These are phyloP conservation scores for Leptographium procerum DNA, from an alignment of 2,329 filamentous ascomycete genomes.

Conservation along the genomic window DNA sequence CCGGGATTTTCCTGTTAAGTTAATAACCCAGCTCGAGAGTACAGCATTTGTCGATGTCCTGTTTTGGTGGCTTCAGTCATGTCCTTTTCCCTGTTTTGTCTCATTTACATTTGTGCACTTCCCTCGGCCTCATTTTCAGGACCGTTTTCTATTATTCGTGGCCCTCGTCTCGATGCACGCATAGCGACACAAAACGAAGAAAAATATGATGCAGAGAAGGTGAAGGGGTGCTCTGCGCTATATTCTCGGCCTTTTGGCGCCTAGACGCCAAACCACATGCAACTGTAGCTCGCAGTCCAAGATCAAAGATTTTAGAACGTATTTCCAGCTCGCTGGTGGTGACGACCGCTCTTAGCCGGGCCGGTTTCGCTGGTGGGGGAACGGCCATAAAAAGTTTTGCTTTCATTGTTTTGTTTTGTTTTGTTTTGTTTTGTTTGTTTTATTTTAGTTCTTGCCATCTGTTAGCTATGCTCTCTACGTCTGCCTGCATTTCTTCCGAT, in stretches of 20 bases:
- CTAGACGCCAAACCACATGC: background rate
- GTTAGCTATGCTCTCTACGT: background rate
- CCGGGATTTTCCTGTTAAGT: background rate
- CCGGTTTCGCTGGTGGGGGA: background rate
- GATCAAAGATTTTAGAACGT: background rate
- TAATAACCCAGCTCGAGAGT: background rate
- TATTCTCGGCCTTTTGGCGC: background rate
- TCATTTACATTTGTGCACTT: background rate
- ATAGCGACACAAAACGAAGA: background rate
- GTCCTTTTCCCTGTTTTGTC: background rate
- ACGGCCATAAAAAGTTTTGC: background rate
- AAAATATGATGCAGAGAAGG: background rate
- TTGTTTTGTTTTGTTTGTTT: constrained; percentile 7
- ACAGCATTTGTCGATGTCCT: constrained; percentile 6
- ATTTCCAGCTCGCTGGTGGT: background rate
- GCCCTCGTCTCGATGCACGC: background rate
- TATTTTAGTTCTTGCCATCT: constrained; percentile 3
- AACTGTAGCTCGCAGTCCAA: background rate
- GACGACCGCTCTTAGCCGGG: background rate
- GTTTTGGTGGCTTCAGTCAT: constrained; percentile 2
- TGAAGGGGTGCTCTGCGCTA: background rate
- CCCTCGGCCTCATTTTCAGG: background rate
- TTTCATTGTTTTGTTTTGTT: constrained; percentile 6
- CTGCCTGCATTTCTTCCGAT: background rate
- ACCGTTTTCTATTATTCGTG: background rate